These are phyloP conservation scores for Ascochyta rabiei DNA, from an alignment of 2,329 filamentous ascomycete genomes.

Conservation along the genomic window DNA sequence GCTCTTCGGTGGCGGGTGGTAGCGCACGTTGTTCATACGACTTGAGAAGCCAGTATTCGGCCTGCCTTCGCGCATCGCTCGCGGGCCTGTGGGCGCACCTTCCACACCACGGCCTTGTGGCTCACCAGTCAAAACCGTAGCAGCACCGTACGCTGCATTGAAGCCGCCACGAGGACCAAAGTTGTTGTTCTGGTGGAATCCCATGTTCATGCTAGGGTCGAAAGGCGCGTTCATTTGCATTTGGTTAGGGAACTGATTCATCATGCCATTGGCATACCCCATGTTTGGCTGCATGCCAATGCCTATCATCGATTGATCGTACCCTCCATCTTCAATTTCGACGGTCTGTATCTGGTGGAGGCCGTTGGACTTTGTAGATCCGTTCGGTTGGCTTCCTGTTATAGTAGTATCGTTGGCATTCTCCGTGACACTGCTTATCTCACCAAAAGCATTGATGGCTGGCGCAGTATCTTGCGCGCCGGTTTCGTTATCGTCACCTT, in stretches of 20 bases:
- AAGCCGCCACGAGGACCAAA: constrained; percentile 56
- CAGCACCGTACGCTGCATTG: constrained; percentile 44
- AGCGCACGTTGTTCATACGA: constrained; percentile 51
- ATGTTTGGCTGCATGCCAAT: constrained; percentile 35
- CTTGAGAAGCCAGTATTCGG: constrained; percentile 80
- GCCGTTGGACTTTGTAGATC: constrained; percentile 23
- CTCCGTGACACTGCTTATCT: constrained; percentile 14
- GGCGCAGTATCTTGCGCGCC: constrained; percentile 5
- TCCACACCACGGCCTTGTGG: constrained; percentile 63
- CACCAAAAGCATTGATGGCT: constrained; percentile 7
- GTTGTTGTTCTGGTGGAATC: constrained; percentile 43
- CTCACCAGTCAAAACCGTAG: constrained; percentile 45
- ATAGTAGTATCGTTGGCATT: constrained; percentile 20
- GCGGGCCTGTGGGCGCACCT: constrained; percentile 86
- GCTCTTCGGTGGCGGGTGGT: constrained; percentile 30
- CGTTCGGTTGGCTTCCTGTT: constrained; percentile 24
- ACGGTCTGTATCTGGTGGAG: constrained; percentile 45
- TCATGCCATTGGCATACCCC: constrained; percentile 36
- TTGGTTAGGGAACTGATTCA: constrained; percentile 62
- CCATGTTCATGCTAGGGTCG: constrained; percentile 49
- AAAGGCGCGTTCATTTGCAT: constrained; percentile 47
- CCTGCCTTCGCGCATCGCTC: constrained; percentile 89
- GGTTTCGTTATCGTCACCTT: constrained; percentile 38
- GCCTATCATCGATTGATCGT: constrained; percentile 38
- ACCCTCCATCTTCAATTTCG: constrained; percentile 35